Base-by-base conservation (phyloP, 1,284 basidiomycete genomes). In the Thelephora terrestris region DNA sequence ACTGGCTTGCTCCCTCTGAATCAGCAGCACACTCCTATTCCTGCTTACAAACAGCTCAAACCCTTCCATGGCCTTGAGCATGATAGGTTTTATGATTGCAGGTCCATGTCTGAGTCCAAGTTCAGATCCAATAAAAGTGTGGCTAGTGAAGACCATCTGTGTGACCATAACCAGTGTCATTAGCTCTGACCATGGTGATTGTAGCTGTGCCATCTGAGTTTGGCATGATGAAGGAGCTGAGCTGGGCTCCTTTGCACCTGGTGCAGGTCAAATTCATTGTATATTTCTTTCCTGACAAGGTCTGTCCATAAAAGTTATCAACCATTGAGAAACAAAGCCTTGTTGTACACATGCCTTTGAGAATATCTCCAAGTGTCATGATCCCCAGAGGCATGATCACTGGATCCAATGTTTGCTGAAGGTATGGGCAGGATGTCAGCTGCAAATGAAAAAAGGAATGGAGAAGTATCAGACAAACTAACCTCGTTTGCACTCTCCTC, bases 281-380 rank as follows among this genome's bases (percentile, higher is more conserved):
- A 89, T 45, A 92, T 92, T 58, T 91, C 89, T 67, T 91, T 87
- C 18, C 90, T 88, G 47, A 92, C 90, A 6, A 92, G 71, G 59
- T 91, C 90, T 87, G 57, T 50, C 10, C 27, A 23, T 21, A 3
- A 50, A 4, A 34, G 40, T 53, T 7, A 54, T 47, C 20, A 12
- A 50, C 9, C n/a, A 10, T n/a, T n/a, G n/a, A 51, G 24, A 27
- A 16, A 27, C 27, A 29, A 44, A 29, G 34, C 47, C 24, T 5
- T 43, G 14, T 23, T 9, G 42, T 24, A 55, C n/a, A 55, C 57
- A 38, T 50, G 84, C 87, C 84, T 76, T 95, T 91, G 7, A 95
- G 71, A 16, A 95, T 88, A 56, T 95, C 91, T 64, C 95, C 92
- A 3, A 95, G 74, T 1, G 92, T 95, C 55, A 95, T 94, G 61